Evolutionary conservation across 208 protist species (phyloP), one percentile per base, ranked within the genome.

Genomic region (Hexamita inflata): DNA sequence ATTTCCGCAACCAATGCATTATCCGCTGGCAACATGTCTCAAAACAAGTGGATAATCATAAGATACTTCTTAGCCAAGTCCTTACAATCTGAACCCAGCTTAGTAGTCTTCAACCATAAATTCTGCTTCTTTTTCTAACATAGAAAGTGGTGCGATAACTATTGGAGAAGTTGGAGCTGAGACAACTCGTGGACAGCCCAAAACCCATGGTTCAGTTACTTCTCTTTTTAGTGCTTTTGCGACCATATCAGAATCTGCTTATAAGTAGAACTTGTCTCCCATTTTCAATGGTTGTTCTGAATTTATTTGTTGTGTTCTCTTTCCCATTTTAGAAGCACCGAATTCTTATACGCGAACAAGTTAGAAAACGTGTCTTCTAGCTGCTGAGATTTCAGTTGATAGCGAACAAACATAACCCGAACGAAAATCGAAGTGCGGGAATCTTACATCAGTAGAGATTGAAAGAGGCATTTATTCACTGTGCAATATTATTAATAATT

Each of bases 1-100:
- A n/a, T 66, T 30, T 13, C 60, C 60, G 15, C 24, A 38, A 38
- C 60, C 60, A 38, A 66, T 66, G 60, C 60, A 66, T 15, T 66
- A 30, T 30, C 60, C 60, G 30, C 24, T 66, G 15, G 60, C 15
- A 30, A 15, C 15, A 30, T 66, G 60, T 15, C 60, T 15, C 15
- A 66, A 24, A 38, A 66, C 60, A 30, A 66, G 24, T n/a, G 60
- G 60, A 15, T 66, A 30, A 38, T 66, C 60, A 24, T 38, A 13
- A 24, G 34, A 30, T 15, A 66, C 60, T 38, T 15, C 24, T 15
- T 66, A 30, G 60, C 60, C 60, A 15, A 38, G 24, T 30, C 15
- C 15, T 30, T 66, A 15, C 29, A 66, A 30, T n/a, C 60, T n/a
- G 60, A 66, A 13, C 13, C 60, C 34, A 15, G 60, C 30, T 15